phyloP scores from a whole-genome alignment of 2,329 filamentous ascomycete genomes.

The Westerdykella aurantiaca region DNA sequence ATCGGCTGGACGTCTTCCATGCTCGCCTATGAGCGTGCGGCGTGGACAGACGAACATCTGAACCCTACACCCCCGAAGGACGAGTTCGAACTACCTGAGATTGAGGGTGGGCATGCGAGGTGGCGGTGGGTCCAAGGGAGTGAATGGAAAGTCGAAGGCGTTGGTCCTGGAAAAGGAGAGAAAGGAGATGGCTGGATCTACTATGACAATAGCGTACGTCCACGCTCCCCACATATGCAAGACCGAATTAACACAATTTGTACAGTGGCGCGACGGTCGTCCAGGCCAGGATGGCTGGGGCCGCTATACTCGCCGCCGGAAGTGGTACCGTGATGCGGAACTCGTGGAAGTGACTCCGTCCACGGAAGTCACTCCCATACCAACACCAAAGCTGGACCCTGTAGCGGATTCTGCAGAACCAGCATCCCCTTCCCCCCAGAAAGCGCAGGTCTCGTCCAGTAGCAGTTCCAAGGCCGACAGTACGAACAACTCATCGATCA shows the following conservation, averaged over 20 bases:
- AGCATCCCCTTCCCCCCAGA: slow-evolving; percentile 5
- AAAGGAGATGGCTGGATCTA: slow-evolving; percentile 76
- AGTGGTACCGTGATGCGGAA: slow-evolving; percentile 96
- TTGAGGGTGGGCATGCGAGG: slow-evolving; percentile 56
- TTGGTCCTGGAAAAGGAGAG: slow-evolving; percentile 35
- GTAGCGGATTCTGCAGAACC: slow-evolving; percentile 21
- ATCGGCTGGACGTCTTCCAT: slow-evolving; percentile 91
- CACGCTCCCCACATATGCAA: background rate
- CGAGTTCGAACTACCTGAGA: slow-evolving; percentile 62
- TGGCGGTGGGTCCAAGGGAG: slow-evolving; percentile 83
- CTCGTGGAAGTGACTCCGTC: slow-evolving; percentile 65
- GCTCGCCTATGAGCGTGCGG: slow-evolving; percentile 79
- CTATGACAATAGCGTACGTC: slow-evolving; percentile 84
- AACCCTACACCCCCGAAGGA: slow-evolving; percentile 73
- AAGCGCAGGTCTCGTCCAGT: background rate
- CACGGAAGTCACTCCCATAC: slow-evolving; percentile 42
- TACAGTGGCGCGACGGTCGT: slow-evolving; percentile 80
- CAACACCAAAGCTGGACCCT: slow-evolving; percentile 35
- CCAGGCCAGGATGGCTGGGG: slow-evolving; percentile 87
- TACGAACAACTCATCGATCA: background rate
- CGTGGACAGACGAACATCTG: slow-evolving; percentile 95
- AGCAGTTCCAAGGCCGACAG: background rate
- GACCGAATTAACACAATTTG: slow-evolving; percentile 8
- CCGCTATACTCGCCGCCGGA: slow-evolving; percentile 83
- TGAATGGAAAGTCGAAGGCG: slow-evolving; percentile 81